Evolutionary conservation across 495 filamentous ascomycete species (phyloP).

Genomic region (Penicillium soppii): DNA sequence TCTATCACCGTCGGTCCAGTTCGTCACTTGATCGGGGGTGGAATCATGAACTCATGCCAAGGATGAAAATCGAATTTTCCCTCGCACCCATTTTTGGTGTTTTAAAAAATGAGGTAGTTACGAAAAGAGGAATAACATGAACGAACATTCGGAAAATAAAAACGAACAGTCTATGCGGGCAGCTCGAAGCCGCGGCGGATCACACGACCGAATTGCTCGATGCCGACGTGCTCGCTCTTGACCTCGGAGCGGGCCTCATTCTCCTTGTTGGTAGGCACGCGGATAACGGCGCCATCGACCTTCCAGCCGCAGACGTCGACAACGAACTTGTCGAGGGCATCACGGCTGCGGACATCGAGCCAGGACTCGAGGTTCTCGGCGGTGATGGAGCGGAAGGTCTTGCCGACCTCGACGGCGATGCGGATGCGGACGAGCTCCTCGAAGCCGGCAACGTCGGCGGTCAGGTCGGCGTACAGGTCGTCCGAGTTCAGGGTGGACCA

Average conservation of each 20-base stretch:
- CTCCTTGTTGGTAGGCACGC: slow-evolving; percentile 89
- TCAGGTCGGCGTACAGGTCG: slow-evolving; percentile 93
- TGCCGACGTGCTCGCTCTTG: slow-evolving; percentile 84
- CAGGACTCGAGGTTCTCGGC: slow-evolving; percentile 77
- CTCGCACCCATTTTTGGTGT: slow-evolving; percentile 12
- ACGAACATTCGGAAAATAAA: slow-evolving; percentile 12
- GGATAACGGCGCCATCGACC: slow-evolving; percentile 64
- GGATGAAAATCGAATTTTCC: slow-evolving; percentile 1
- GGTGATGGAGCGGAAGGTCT: slow-evolving; percentile 82
- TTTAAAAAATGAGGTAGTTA: slow-evolving; percentile 13
- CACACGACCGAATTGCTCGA: slow-evolving; percentile 81
- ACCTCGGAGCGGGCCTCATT: slow-evolving; percentile 97
- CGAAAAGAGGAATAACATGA: slow-evolving; percentile 8
- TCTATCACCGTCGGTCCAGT: slow-evolving; percentile 27
- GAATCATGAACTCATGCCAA: slow-evolving; percentile 35
- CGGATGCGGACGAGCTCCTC: slow-evolving; percentile 92
- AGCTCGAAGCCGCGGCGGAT: slow-evolving; percentile 90
- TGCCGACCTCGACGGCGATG: slow-evolving; percentile 85
- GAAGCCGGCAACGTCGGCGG: slow-evolving; percentile 91
- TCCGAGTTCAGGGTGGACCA: slow-evolving; percentile 91
- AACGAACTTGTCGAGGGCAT: slow-evolving; percentile 76
- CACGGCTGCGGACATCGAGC: slow-evolving; percentile 72
- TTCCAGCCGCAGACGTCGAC: slow-evolving; percentile 84
- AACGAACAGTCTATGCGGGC: slow-evolving; percentile 54
- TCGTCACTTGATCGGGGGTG: slow-evolving; percentile 22